A percentile compares a stretch with the other conserved stretches of the same genome.
These are phyloP conservation scores for Imleria badia DNA, from an alignment of 768 basidiomycete genomes.

Conservation along the genomic window DNA sequence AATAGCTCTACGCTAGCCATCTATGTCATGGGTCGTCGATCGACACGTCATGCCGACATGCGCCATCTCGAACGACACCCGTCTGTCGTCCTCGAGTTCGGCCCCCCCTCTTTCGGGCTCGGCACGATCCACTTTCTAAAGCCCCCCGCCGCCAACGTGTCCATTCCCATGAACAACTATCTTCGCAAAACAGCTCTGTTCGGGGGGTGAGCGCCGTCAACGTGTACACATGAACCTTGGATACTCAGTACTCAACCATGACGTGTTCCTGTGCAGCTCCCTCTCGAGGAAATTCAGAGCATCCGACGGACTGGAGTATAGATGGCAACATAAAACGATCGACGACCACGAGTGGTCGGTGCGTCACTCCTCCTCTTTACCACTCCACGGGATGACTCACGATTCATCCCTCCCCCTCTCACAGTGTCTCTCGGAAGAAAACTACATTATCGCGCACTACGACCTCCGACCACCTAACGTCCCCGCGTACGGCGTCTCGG, in stretches of 20 bases:
- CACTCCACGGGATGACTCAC: constrained; percentile 4
- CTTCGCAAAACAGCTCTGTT: constrained; percentile 64
- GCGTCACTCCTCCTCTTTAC: constrained; percentile 31
- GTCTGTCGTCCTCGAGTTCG: constrained; percentile 59
- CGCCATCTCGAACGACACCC: constrained; percentile 54
- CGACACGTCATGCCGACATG: constrained; percentile 57
- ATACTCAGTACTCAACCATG: not conserved
- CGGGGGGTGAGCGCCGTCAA: constrained; percentile 48
- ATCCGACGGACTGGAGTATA: constrained; percentile 69
- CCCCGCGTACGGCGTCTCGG: constrained; percentile 58
- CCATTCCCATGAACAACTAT: constrained; percentile 63
- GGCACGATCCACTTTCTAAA: constrained; percentile 58
- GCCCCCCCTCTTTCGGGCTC: constrained; percentile 48
- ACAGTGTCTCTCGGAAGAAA: constrained; percentile 56
- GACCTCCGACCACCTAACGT: constrained; percentile 56
- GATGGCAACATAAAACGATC: constrained; percentile 57
- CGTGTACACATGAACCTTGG: not conserved
- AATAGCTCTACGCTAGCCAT: constrained; percentile 47
- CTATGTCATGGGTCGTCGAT: constrained; percentile 65
- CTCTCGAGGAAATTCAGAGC: constrained; percentile 66
- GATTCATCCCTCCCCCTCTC: not conserved
- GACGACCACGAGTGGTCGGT: constrained; percentile 76
- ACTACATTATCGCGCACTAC: constrained; percentile 63
- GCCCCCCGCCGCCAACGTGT: constrained; percentile 36
- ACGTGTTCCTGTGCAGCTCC: constrained; percentile 42